A percentile compares a stretch with the other conserved stretches of the same genome.
These are phyloP conservation scores for Blastobotrys malaysiensis DNA, from an alignment of 1,139 yeast genomes.

Conservation along the genomic window DNA sequence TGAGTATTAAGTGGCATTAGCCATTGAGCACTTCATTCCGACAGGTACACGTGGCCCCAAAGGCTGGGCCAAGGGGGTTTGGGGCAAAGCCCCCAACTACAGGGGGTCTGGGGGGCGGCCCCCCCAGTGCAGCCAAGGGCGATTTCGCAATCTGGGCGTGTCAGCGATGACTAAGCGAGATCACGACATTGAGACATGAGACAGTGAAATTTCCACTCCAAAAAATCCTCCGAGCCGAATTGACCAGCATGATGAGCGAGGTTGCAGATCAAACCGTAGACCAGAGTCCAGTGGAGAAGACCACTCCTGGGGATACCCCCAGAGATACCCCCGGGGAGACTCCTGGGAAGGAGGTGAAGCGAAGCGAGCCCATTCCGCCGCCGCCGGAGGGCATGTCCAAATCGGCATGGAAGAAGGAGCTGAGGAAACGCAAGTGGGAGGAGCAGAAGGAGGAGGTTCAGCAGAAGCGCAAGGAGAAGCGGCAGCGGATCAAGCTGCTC, in stretches of 20 bases:
- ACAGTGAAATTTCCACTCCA: too few species aligned
- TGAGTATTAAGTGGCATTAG: too few species aligned
- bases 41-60: too few species aligned
- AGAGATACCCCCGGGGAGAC: not conserved
- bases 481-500: constrained; percentile 29
- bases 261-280: not conserved
- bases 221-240: too few species aligned
- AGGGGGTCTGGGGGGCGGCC: too few species aligned
- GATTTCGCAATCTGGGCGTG: not conserved
- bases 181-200: not conserved
- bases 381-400: constrained; percentile 84
- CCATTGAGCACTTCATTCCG: too few species aligned
- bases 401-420: constrained; percentile 70
- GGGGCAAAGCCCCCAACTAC: too few species aligned
- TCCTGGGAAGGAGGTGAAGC: not conserved
- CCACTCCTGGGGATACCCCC: too few species aligned
- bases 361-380: constrained; percentile 16
- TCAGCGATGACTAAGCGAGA: not conserved
- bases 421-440: constrained; percentile 57
- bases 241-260: not conserved
- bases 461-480: constrained; percentile 52
- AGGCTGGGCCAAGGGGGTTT: too few species aligned
- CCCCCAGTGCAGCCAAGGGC: too few species aligned
- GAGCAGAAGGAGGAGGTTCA: constrained; percentile 52
- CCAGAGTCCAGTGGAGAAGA: not conserved